phyloP scores from a whole-genome alignment of 441 rosid genomes.

The Breynia disticha region DNA sequence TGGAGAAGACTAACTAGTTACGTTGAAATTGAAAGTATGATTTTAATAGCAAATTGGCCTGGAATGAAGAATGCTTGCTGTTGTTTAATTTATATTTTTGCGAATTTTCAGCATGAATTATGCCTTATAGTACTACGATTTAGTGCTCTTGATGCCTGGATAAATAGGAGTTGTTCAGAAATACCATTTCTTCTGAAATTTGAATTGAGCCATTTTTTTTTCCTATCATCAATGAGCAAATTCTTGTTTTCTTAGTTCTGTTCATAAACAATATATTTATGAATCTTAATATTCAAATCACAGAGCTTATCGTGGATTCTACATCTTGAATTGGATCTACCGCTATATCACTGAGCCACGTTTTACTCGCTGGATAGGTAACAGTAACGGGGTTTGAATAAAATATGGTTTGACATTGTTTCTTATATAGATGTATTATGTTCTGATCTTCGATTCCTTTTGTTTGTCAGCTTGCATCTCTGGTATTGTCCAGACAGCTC shows the following conservation, averaged over 20 bases:
- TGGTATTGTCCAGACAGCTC: conserved; percentile 77
- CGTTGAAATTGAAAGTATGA: too few relatives aligned
- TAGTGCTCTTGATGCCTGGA: too few relatives aligned
- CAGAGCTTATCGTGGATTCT: conserved; percentile 86
- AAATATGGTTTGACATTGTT: neutral
- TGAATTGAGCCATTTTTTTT: neutral
- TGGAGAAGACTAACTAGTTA: too few relatives aligned
- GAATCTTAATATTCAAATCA: conserved; percentile 14
- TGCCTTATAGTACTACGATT: too few relatives aligned
- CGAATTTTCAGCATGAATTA: too few relatives aligned
- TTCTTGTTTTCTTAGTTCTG: too few relatives aligned
- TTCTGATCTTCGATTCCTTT: conserved; percentile 6
- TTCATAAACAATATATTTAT: conserved; percentile 4
- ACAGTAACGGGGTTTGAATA: conserved; percentile 8
- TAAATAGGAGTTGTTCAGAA: too few relatives aligned
- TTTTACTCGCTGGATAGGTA: conserved; percentile 82
- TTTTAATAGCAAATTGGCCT: too few relatives aligned
- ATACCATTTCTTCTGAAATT: neutral
- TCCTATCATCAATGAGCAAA: too few relatives aligned
- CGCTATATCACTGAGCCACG: conserved; percentile 65
- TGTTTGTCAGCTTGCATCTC: conserved; percentile 59
- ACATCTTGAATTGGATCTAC: conserved; percentile 92
- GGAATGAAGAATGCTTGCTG: too few relatives aligned
- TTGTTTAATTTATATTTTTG: too few relatives aligned
- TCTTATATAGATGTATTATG: neutral